A percentile compares a stretch with the other conserved stretches of the same genome.
Conservation (phyloP, 352 stramenopile genomes). For the Globisporangium alternatum region DNA sequence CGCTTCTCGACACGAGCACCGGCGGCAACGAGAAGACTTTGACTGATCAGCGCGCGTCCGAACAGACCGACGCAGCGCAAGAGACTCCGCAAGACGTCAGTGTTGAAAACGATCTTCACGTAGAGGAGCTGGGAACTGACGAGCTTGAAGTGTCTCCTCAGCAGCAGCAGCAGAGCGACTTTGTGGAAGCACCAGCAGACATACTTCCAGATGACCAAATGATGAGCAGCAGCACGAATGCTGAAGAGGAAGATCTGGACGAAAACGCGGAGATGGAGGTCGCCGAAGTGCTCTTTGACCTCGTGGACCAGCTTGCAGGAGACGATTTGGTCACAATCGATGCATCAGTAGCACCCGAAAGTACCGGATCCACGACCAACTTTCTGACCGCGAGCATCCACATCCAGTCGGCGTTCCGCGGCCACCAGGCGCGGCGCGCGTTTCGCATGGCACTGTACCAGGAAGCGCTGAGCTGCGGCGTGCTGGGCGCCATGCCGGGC, state of each 20-base stretch:
- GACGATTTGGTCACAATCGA: constrained; percentile 2
- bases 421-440: constrained; percentile 40
- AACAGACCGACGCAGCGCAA: background rate
- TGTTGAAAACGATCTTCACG: constrained; percentile 5
- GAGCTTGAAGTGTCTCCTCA: background rate
- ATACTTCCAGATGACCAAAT: background rate
- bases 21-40: background rate
- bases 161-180: background rate
- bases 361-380: background rate
- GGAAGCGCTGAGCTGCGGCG: constrained; percentile 54
- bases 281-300: constrained; percentile 43
- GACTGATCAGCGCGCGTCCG: background rate
- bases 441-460: constrained; percentile 67
- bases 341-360: background rate
- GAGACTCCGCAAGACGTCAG: no score
- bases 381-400: constrained; percentile 22
- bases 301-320: constrained; percentile 31
- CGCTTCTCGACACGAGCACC: background rate
- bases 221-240: background rate
- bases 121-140: background rate
- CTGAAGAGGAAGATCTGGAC: constrained; percentile 4
- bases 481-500: constrained; percentile 70
- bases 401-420: constrained; percentile 60
- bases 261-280: constrained; percentile 37
- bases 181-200: background rate